Percentiles rank a stretch among this genome's conserved stretches.
These are phyloP conservation scores for Acanthamoeba sp. DNA, from an alignment of 208 protist genomes.

Conservation along the genomic window DNA sequence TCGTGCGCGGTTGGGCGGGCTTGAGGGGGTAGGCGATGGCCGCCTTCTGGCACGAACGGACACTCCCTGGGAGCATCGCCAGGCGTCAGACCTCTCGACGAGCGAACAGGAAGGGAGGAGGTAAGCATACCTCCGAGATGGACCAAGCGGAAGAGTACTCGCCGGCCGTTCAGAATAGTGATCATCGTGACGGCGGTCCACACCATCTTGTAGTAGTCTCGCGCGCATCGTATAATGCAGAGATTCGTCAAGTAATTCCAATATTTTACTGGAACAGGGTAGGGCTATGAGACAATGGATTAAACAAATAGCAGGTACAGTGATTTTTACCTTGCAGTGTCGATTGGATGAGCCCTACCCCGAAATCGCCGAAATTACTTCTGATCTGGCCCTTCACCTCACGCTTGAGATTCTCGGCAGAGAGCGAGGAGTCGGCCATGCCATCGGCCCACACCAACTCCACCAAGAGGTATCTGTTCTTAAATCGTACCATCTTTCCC, in stretches of 20 bases:
- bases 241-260: constrained; percentile 48
- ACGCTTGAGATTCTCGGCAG: not conserved
- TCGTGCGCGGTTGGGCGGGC: not conserved
- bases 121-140: constrained; percentile 20
- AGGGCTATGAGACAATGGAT: not conserved
- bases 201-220: constrained; percentile 63
- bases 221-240: constrained; percentile 22
- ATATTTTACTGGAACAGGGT: not conserved
- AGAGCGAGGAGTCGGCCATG: not conserved
- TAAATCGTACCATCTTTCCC: constrained; percentile 53
- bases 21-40: constrained; percentile 43
- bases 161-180: not conserved
- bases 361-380: constrained; percentile 50
- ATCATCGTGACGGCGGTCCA: constrained; percentile 7
- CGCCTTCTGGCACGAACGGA: constrained; percentile 63
- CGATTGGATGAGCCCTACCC: not conserved
- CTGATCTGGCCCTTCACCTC: not conserved
- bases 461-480: constrained; percentile 42
- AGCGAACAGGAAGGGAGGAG: not conserved
- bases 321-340: constrained; percentile 25
- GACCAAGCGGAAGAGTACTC: not conserved
- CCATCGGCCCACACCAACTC: constrained; percentile 60
- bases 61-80: not conserved
- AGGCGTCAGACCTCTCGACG: not conserved
- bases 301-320: not conserved